Evolutionary conservation across 768 basidiomycete genomes (phyloP).

Genomic region (Ramaria sp.): DNA sequence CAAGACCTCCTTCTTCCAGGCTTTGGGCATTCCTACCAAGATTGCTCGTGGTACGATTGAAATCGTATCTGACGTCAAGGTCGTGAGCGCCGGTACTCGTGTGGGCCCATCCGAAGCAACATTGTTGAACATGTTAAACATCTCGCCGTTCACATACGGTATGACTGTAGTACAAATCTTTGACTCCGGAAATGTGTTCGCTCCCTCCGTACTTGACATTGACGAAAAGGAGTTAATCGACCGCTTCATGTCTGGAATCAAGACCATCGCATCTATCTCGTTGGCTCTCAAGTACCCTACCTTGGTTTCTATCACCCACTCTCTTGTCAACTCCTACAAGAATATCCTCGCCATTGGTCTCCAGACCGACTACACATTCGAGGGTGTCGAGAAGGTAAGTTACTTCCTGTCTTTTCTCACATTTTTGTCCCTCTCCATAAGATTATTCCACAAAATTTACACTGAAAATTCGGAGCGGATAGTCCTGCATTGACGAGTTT

Average conservation of each 20-base stretch:
- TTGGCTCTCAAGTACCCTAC: conserved; percentile 96
- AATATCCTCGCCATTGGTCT: conserved; percentile 86
- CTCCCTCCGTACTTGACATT: conserved; percentile 84
- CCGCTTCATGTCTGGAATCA: conserved; percentile 88
- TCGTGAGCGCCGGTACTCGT: conserved; percentile 84
- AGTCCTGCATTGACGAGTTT: conserved; percentile 28
- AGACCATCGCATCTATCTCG: conserved; percentile 92
- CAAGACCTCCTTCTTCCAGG: conserved; percentile 99
- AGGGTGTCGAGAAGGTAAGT: conserved; percentile 83
- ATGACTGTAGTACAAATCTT: conserved; percentile 98
- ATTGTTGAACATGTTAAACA: conserved; percentile 98
- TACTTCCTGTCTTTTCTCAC: conserved; percentile 16
- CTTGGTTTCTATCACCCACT: conserved; percentile 85
- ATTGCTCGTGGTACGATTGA: conserved; percentile 99
- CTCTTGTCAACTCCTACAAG: conserved; percentile 98
- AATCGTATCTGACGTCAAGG: conserved; percentile 95
- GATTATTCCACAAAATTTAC: conserved; percentile 32
- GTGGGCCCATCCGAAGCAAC: conserved; percentile 97
- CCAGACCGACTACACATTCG: conserved; percentile 89
- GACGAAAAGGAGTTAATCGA: conserved; percentile 85
- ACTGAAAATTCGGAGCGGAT: conserved; percentile 82
- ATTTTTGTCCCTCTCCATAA: conserved; percentile 16
- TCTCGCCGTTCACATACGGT: conserved; percentile 99
- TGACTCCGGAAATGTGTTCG: conserved; percentile 87
- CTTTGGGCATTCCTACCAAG: conserved; percentile 98